Base-by-base conservation (phyloP, 768 basidiomycete species). In the Naganishia vaughanmartiniae region DNA sequence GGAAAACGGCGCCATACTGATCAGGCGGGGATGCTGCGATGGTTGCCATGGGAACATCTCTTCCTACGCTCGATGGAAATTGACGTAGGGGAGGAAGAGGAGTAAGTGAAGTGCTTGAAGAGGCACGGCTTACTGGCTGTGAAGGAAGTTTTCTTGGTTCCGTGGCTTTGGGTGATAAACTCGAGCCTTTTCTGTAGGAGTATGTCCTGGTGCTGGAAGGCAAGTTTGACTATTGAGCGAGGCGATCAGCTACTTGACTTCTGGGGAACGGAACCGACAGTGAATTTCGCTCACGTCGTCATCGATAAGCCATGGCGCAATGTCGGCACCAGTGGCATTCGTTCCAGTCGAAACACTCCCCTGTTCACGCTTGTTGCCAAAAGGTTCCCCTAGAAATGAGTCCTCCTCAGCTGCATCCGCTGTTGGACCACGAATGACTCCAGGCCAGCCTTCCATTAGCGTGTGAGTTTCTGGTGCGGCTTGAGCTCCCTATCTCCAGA, bases 271-370 rank as follows among this genome's bases (percentile, higher is more conserved):
- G 24, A 34, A 48, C n/a, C 1, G 54, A 31, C 42, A 24, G n/a
- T 19, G 54, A 33, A 9, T 36, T 36, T 28, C 54, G 45, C 21
- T 46, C 39, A 26, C 54, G 21, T 19, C 46, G 63, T 80, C 79
- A 26, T 79, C 79, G 66, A 72, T 74, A 57, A 81, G 63, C 80
- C 80, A 81, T 17, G 80, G 80, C 24, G 80, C 80, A 65, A 81
- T 81, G 54, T 78, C 79, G 3, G 76, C 72, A 4, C 72, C 76
- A 0, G 74, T 73, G 51, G 67, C 74, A 26, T 71, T 76, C 1
- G 73, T 69, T 11, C 73, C 70, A 45, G 67, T 72, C 6, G 56
- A n/a, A 24, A 45, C 17, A 45, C 26, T 24, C 28, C 55, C 45
- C 7, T 21, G 56, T 51, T 33, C 31, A 45, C 48, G 31, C 21